phyloP scores from a whole-genome alignment of 2,329 filamentous ascomycete species.

The Dryadomyces sulphureus region DNA sequence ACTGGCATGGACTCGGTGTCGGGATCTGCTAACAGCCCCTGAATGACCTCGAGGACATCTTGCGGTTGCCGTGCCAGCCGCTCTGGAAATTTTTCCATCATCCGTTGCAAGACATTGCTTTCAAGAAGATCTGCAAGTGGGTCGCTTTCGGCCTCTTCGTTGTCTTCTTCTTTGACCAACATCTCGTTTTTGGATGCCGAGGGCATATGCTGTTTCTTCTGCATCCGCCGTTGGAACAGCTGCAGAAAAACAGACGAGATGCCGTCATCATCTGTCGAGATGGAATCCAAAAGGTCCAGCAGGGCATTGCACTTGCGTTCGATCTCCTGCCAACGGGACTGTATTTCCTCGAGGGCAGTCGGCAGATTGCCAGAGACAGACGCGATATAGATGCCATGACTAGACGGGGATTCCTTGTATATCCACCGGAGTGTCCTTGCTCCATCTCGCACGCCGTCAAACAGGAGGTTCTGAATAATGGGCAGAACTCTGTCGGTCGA shows the following conservation, averaged over 20 bases:
- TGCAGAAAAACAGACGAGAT: slow-evolving; percentile 45
- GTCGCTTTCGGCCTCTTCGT: slow-evolving; percentile 17
- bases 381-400: slow-evolving; percentile 38
- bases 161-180: slow-evolving; percentile 10
- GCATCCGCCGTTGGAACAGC: slow-evolving; percentile 38
- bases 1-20: slow-evolving; percentile 33
- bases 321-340: slow-evolving; percentile 19
- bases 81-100: slow-evolving; percentile 48
- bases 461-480: slow-evolving; percentile 40
- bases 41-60: slow-evolving; percentile 49
- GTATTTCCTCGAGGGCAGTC: slow-evolving; percentile 15
- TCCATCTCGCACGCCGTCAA: slow-evolving; percentile 28
- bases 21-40: slow-evolving; percentile 39
- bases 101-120: slow-evolving; percentile 46
- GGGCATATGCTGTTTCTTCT: slow-evolving; percentile 21
- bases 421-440: slow-evolving; percentile 29
- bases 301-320: slow-evolving; percentile 33
- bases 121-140: slow-evolving; percentile 36
- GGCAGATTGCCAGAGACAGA: slow-evolving; percentile 14
- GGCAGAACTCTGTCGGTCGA: slow-evolving; percentile 30
- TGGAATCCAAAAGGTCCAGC: slow-evolving; percentile 30
- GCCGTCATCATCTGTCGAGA: slow-evolving; percentile 39
- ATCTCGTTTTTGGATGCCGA: slow-evolving; percentile 14
- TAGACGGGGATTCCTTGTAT: slow-evolving; percentile 27
- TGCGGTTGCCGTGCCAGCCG: slow-evolving; percentile 49